phyloP scores from a whole-genome alignment of 331 rosid species.

The Arachis monticola region DNA sequence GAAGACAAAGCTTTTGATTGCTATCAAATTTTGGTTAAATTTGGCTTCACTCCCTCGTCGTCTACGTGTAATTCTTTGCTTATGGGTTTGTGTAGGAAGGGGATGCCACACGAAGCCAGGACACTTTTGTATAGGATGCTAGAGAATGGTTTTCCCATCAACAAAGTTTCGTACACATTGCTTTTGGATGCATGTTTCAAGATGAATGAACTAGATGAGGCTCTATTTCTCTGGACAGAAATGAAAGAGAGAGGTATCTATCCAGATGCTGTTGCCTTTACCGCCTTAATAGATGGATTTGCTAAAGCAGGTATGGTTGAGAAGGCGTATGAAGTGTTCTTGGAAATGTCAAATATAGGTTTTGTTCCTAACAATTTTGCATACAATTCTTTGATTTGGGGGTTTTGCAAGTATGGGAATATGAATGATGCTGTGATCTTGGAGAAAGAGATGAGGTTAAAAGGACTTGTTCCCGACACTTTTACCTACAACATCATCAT shows the following conservation, averaged over 20 bases:
- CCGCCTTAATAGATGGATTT: slow-evolving; percentile 87
- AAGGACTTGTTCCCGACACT: slow-evolving; percentile 77
- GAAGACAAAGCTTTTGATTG: slow-evolving; percentile 68
- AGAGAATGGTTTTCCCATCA: slow-evolving; percentile 72
- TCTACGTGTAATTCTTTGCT: slow-evolving; percentile 77
- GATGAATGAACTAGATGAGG: slow-evolving; percentile 66
- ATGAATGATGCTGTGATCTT: slow-evolving; percentile 67
- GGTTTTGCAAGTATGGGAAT: slow-evolving; percentile 64
- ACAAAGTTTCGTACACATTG: slow-evolving; percentile 67
- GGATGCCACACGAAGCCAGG: slow-evolving; percentile 70
- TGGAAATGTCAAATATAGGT: slow-evolving; percentile 68
- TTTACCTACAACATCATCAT: slow-evolving; percentile 80
- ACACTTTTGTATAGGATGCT: slow-evolving; percentile 62
- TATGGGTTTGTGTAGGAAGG: slow-evolving; percentile 74
- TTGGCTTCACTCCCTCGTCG: slow-evolving; percentile 66
- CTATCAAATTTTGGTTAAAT: slow-evolving; percentile 62
- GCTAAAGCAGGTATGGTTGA: slow-evolving; percentile 71
- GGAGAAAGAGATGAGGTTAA: slow-evolving; percentile 74
- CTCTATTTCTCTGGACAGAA: slow-evolving; percentile 76
- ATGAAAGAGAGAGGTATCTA: slow-evolving; percentile 66
- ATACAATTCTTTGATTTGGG: slow-evolving; percentile 82
- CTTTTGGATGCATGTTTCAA: slow-evolving; percentile 81
- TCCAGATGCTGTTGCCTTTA: slow-evolving; percentile 80
- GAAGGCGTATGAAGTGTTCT: slow-evolving; percentile 60
- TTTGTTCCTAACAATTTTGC: slow-evolving; percentile 83